Evolutionary conservation across 2,329 filamentous ascomycete species (phyloP), one percentile per base, ranked within the genome.

Genomic region (Colletotrichum cordylinicola): DNA sequence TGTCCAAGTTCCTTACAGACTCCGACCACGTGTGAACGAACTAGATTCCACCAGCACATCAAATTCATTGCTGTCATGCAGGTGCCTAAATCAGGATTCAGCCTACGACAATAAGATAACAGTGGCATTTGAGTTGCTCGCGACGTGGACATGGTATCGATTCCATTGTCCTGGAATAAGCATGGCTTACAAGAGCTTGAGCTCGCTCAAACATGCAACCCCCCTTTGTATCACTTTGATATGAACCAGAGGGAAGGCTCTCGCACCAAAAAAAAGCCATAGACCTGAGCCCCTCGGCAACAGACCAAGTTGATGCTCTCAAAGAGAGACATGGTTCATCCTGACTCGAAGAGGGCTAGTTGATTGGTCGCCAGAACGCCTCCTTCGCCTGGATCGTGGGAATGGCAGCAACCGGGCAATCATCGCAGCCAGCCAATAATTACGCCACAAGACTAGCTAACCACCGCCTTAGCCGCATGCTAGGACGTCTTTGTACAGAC

Each of bases 401-500:
- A 62, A n/a, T 48, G 31, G 72, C 43, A 48, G 61, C 35, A 39
- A 43, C 18, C 60, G 55, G 21, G 48, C 70, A 64, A 73, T 58
- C 58, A 73, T 58, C 39, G 24, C 43, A 60, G 67, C 67, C 48
- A 73, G 62, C 73, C 64, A 73, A 75, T 73, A 68, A 69, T 73
- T 55, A 29, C 70, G 70, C 73, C 70, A 73, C 48, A n/a, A 43
- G 56, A 9, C 43, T 29, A 62, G 24, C 43, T 52, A 65, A 35
- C 8, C 64, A 56, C 56, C 56, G 56, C 43, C 24, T 48, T 56
- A 65, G 58, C 56, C 70, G 43, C 43, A 75, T 62, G 37, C 24
- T 58, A 55, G 31, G 37, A 18, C 60, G 33, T 24, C 35, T 60
- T 48, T 48, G 24, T 21, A 48, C 43, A 29, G 16, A 8, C 27